Base-by-base conservation (phyloP, 192 early-diverging fungal species). In the Jimgerdemannia flammicorona region DNA sequence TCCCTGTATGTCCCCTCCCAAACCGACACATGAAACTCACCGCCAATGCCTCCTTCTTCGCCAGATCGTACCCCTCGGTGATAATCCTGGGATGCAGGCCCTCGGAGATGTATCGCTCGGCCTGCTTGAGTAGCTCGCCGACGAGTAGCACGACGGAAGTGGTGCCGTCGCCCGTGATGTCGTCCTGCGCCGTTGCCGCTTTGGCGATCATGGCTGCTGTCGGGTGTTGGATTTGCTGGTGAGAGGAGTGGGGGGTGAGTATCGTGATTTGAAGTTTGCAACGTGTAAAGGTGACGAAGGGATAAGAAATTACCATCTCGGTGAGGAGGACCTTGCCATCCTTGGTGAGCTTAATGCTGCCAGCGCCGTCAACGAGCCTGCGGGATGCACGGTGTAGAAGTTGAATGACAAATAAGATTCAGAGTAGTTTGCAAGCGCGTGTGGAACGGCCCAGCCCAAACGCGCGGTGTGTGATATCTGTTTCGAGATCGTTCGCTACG, bases 131-230 rank as follows among this genome's bases (percentile, higher is more conserved):
- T 29, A 99, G 88, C 86, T 99, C 98, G 64, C 95, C 98, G 68
- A 99, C 97, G 44, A 99, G 86, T 67, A 99, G 87, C 9, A 99
- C 97, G 77, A 99, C 94, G 11, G 95, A 95, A 3, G 98, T 99
- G 20, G 98, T 99, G 68, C 98, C 98, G 75, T 99, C 98, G 64
- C 98, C 98, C 41, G 97, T 98, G 59, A 99, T 92, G 77, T 99
- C 98, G 86, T 99, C 98, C 85, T 99, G 98, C 40, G 97, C 97
- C 29, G 96, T 98, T 2, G 98, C 96, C n/a, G 98, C 95, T 18
- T 96, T 90, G 39, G 98, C 98, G 82, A 99, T 98, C 98, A 99
- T 99, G 72, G 94, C 93, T 39, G 98, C 98, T 3, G 97, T 98
- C 6, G 98, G 98, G 84, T 99, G 96, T 93, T 98, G 97, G 84